Evolutionary conservation across 108 stramenopile species (phyloP).

Genomic region (Fistulifera solaris): DNA sequence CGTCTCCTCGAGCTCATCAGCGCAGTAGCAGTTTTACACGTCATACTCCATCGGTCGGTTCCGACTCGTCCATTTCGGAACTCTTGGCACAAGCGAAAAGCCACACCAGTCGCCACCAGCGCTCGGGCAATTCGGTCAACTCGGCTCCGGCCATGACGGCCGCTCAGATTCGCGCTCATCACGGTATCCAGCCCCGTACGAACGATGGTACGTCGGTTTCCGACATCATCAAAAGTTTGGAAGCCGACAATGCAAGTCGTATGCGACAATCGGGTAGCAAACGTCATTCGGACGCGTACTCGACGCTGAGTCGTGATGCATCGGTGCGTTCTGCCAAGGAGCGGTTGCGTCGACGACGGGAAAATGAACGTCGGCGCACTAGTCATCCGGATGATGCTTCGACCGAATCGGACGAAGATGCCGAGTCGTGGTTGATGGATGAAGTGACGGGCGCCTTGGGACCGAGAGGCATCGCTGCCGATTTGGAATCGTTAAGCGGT

Average conservation of each 20-base stretch:
- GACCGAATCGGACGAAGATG: conserved; percentile 33
- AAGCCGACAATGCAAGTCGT: conserved; percentile 36
- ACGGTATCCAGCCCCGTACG: neutral
- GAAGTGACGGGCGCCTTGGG: conserved; percentile 79
- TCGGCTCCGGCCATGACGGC: conserved; percentile 68
- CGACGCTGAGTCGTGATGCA: conserved; percentile 7
- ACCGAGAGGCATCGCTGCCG: conserved; percentile 67
- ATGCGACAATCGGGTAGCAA: conserved; percentile 20
- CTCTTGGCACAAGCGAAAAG: conserved; percentile 43
- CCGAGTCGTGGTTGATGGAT: conserved; percentile 73
- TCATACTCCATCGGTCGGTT: no score
- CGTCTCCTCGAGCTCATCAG: neutral
- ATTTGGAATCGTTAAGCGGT: conserved; percentile 74
- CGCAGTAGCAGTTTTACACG: no score
- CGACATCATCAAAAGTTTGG: conserved; percentile 71
- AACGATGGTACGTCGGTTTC: conserved; percentile 51
- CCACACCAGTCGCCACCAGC: conserved; percentile 16
- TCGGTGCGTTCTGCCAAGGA: conserved; percentile 40
- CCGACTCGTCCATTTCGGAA: conserved; percentile 32
- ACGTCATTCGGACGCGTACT: conserved; percentile 10
- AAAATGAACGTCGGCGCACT: conserved; percentile 15
- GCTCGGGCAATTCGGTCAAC: conserved; percentile 48
- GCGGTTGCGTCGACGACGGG: conserved; percentile 26
- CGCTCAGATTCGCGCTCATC: conserved; percentile 7
- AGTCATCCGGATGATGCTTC: conserved; percentile 5